A percentile compares a stretch with the other conserved stretches of the same genome.
phyloP scores from a whole-genome alignment of 2,329 filamentous ascomycete genomes.

The Exophiala aquamarina region DNA sequence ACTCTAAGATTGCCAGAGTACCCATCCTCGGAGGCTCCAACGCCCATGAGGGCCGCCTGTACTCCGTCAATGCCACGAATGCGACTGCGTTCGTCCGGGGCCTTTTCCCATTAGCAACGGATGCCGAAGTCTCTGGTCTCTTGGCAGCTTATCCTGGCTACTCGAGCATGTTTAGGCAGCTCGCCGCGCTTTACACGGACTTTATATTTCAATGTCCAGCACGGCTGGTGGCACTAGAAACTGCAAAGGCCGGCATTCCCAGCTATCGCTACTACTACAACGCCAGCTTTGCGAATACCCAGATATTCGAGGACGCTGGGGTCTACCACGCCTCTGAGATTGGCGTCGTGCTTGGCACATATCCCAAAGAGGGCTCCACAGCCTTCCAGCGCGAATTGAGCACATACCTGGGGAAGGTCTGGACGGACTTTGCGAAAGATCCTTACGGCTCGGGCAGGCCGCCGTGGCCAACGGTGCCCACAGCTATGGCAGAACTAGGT shows the following conservation, averaged over 20 bases:
- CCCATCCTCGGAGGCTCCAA: slow-evolving; percentile 37
- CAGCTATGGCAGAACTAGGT: not conserved
- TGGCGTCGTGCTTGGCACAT: slow-evolving; percentile 37
- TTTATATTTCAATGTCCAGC: slow-evolving; percentile 6
- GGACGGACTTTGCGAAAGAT: slow-evolving; percentile 39
- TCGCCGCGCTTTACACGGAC: slow-evolving; percentile 5
- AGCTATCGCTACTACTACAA: slow-evolving; percentile 41
- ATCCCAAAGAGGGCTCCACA: slow-evolving; percentile 27
- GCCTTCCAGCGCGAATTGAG: slow-evolving; percentile 34
- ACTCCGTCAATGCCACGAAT: slow-evolving; percentile 30
- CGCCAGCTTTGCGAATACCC: slow-evolving; percentile 34
- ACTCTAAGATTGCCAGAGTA: slow-evolving; percentile 29
- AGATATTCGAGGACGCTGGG: slow-evolving; percentile 29
- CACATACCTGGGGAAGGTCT: slow-evolving; percentile 32
- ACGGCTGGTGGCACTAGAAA: slow-evolving; percentile 6
- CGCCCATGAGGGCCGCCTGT: slow-evolving; percentile 37
- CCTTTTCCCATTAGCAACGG: slow-evolving; percentile 23
- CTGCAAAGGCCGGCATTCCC: not conserved
- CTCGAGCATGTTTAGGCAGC: not conserved
- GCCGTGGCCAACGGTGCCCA: slow-evolving; percentile 24
- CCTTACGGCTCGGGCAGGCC: slow-evolving; percentile 35
- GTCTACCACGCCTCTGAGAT: slow-evolving; percentile 38
- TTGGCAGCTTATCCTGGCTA: slow-evolving; percentile 8
- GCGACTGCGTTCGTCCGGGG: not conserved
- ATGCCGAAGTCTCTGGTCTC: not conserved